phyloP scores from a whole-genome alignment of 2,329 filamentous ascomycete genomes.

The Penicillium psychrosexuale region DNA sequence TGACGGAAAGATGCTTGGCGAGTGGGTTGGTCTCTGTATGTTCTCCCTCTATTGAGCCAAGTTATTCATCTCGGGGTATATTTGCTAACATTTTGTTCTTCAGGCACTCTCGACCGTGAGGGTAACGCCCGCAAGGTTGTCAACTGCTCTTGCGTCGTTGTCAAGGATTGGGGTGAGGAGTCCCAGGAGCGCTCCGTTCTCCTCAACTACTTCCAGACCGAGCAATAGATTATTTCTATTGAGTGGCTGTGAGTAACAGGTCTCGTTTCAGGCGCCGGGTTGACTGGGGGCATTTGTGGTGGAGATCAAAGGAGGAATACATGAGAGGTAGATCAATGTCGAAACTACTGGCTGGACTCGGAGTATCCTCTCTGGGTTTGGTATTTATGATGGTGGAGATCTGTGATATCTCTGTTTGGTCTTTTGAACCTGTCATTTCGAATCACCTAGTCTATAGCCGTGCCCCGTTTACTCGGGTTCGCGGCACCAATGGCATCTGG shows the following conservation, averaged over 20 bases:
- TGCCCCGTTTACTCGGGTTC: slow-evolving; percentile 27
- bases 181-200: slow-evolving; percentile 97
- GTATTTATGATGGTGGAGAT: background rate
- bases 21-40: slow-evolving; percentile 99
- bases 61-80: background rate
- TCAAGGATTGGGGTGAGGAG: slow-evolving; percentile 99
- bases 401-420: slow-evolving; percentile 9
- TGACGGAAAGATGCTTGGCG: slow-evolving; percentile 98
- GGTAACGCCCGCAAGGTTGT: slow-evolving; percentile 99
- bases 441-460: slow-evolving; percentile 8
- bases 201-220: slow-evolving; percentile 99
- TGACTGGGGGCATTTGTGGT: slow-evolving; percentile 11
- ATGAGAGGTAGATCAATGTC: slow-evolving; percentile 8
- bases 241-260: slow-evolving; percentile 3
- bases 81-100: slow-evolving; percentile 16
- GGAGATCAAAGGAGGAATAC: slow-evolving; percentile 8
- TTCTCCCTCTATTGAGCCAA: slow-evolving; percentile 34
- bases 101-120: slow-evolving; percentile 97
- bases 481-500: slow-evolving; percentile 17
- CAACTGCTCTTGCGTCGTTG: slow-evolving; percentile 99
- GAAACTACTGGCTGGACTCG: background rate
- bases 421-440: slow-evolving; percentile 5
- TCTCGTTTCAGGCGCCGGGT: background rate
- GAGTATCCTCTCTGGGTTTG: background rate
- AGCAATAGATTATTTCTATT: slow-evolving; percentile 42